phyloP scores from a whole-genome alignment of 495 filamentous ascomycete species.

The Apodospora peruviana region DNA sequence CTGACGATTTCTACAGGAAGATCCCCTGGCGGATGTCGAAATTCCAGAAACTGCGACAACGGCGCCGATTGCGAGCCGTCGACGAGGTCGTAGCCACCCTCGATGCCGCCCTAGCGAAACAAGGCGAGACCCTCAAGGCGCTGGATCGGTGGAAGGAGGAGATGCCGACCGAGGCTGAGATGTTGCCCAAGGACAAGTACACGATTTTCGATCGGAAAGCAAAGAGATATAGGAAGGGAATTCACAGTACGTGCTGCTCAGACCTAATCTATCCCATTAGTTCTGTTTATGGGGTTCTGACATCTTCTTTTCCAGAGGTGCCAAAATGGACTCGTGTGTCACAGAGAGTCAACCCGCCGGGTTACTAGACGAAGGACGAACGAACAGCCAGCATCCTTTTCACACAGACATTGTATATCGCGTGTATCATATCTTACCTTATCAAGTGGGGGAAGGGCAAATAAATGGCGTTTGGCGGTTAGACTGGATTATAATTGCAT shows the following conservation, averaged over 20 bases:
- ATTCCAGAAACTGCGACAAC: constrained; percentile 85
- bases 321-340: constrained; percentile 96
- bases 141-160: constrained; percentile 85
- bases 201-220: constrained; percentile 95
- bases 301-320: constrained; percentile 51
- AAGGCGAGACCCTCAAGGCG: constrained; percentile 61
- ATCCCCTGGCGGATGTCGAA: constrained; percentile 91
- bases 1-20: constrained; percentile 59
- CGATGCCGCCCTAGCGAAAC: constrained; percentile 65
- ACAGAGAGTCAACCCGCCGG: constrained; percentile 87
- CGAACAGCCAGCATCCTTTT: constrained; percentile 2
- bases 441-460: background rate
- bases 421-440: constrained; percentile 23
- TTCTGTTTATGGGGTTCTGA: too few relatives aligned
- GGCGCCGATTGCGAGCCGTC: constrained; percentile 77
- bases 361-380: constrained; percentile 56
- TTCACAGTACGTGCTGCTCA: constrained; percentile 93
- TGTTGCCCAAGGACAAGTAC: constrained; percentile 96
- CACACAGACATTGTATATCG: constrained; percentile 15
- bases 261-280: too few relatives aligned
- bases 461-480: background rate
- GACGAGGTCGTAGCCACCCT: constrained; percentile 76
- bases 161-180: constrained; percentile 95
- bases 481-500: background rate
- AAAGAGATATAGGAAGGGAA: constrained; percentile 90